Evolutionary conservation across 129 eudicot species (phyloP), one percentile per base, ranked within the genome.

Genomic region (Silybum marianum): DNA sequence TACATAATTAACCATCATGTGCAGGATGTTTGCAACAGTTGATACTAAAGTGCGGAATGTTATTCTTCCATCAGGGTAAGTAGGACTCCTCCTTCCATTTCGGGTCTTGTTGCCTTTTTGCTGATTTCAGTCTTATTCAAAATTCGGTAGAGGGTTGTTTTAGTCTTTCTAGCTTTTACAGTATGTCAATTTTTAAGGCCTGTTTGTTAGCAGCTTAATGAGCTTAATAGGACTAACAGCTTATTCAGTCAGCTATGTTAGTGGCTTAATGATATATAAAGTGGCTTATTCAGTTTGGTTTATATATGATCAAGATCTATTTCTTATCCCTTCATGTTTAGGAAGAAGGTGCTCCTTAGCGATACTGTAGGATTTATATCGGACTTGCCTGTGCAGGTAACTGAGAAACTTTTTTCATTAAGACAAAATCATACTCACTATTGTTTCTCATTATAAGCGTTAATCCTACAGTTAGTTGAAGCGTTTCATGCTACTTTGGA

Each of bases 311-410:
- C 65, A 22, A 48, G 34, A 54, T 62, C 16, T 63, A 19, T 51
- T 28, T 38, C 39, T 73, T 26, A n/a, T 79, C 11, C 51, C 24
- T 69, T 25, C 1, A 80, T 81, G 39, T 79, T 75, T 86, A 96
- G 99, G 92, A 96, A 89, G 87, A 91, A 89, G 84, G 97, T 88
- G 80, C 97, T 96, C 46, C 92, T 96, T 39, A 93, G 99, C 82
- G 99, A 96, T 81, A 96, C 99, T 34, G 99, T 96, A 23, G 99
- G 99, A 60, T 96, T 96, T 80, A 93, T 96, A 84, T 96, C 99
- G 36, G 95, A 96, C 84, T 81, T 96, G 84, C 99, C 99, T n/a
- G 91, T 92, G 72, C 99, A 95, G 91, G 99, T 93, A 88, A 73
- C 71, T 70, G 13, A 68, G 16, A 28, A 48, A 18, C 54, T 26